Conservation (phyloP, 805 yeast genomes). For the Lipomyces kockii region DNA sequence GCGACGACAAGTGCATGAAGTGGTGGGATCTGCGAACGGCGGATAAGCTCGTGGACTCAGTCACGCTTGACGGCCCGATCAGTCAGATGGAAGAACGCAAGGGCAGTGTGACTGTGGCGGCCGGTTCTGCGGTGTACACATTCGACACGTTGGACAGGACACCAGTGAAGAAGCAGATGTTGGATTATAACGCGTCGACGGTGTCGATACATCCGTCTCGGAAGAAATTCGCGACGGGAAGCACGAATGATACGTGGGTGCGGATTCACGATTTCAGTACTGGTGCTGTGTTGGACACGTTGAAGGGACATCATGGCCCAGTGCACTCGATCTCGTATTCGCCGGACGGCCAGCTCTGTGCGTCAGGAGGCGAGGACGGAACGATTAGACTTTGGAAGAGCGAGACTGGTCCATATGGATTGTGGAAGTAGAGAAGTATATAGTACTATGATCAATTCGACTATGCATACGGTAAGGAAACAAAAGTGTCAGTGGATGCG, state of each 20-base stretch:
- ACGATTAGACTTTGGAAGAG: conserved; percentile 39
- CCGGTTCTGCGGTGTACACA: conserved; percentile 38
- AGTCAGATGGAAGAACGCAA: conserved; percentile 40
- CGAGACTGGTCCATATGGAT: conserved; percentile 42
- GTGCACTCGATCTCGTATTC: conserved; percentile 39
- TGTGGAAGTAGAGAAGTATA: conserved; percentile 39
- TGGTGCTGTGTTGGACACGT: conserved; percentile 25
- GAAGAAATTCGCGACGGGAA: conserved; percentile 41
- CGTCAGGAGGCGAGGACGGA: conserved; percentile 41
- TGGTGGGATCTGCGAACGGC: conserved; percentile 42
- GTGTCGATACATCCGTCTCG: conserved; percentile 38
- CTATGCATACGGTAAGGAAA: not conserved
- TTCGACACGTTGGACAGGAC: conserved; percentile 34
- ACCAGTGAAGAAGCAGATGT: conserved; percentile 27
- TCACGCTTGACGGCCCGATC: conserved; percentile 23
- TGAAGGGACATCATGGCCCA: conserved; percentile 41
- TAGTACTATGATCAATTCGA: not conserved
- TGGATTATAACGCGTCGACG: conserved; percentile 41
- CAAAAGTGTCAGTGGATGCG: not conserved
- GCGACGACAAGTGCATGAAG: conserved; percentile 37
- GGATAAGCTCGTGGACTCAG: conserved; percentile 15
- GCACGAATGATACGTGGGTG: conserved; percentile 44
- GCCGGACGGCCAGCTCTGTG: conserved; percentile 38
- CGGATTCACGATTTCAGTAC: conserved; percentile 40
- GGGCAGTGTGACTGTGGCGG: conserved; percentile 38